Percentiles rank a stretch among this genome's conserved stretches.
Conservation (phyloP, 2,329 filamentous ascomycete genomes). For the Tolypocladium ovalisporum region DNA sequence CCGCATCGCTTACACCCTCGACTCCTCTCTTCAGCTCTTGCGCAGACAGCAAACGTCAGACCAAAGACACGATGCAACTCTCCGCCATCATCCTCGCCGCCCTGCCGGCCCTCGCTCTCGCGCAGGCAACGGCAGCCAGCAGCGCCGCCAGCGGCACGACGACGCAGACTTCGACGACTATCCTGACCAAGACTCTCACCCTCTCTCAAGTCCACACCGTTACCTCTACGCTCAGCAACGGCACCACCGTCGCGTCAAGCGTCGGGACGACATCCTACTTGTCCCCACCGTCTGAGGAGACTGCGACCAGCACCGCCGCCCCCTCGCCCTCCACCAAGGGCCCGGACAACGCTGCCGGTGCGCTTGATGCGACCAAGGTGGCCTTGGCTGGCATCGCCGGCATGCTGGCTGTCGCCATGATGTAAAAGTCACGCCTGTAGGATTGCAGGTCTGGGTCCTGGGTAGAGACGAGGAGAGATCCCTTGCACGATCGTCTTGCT, state of each 20-base stretch:
- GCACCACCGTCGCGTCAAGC: constrained; percentile 20
- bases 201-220: constrained; percentile 34
- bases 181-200: constrained; percentile 40
- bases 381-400: constrained; percentile 39
- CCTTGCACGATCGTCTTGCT: background rate
- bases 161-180: constrained; percentile 39
- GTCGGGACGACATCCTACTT: constrained; percentile 11
- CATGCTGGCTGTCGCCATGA: constrained; percentile 36
- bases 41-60: background rate
- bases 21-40: background rate
- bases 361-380: constrained; percentile 31
- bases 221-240: constrained; percentile 20
- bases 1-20: background rate
- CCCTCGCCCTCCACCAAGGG: constrained; percentile 20
- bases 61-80: constrained; percentile 12
- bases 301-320: constrained; percentile 10
- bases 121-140: constrained; percentile 26
- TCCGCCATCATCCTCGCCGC: constrained; percentile 33
- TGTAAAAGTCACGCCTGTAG: constrained; percentile 25
- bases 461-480: background rate
- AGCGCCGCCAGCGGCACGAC: constrained; percentile 17
- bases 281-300: constrained; percentile 11
- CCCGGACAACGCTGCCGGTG: constrained; percentile 29
- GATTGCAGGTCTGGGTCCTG: background rate
- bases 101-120: constrained; percentile 43